phyloP scores from a whole-genome alignment of 2,329 filamentous ascomycete genomes.

The Penicillium fuscoglaucum region DNA sequence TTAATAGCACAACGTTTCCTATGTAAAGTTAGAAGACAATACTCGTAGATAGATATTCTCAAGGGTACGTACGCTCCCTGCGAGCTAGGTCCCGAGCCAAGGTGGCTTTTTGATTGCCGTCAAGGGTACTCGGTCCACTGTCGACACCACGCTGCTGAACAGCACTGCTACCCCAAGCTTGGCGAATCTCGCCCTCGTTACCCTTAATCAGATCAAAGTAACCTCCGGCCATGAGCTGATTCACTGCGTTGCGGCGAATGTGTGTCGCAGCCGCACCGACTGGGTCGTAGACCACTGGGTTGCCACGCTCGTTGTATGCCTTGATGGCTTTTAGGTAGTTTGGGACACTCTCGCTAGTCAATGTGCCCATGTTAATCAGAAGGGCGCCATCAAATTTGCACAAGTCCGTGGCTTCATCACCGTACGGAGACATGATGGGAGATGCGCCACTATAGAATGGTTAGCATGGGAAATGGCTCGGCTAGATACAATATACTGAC shows the following conservation, averaged over 20 bases:
- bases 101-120: slow-evolving; percentile 56
- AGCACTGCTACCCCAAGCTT: slow-evolving; percentile 61
- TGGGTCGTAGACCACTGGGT: slow-evolving; percentile 81
- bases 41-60: not conserved
- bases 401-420: slow-evolving; percentile 78
- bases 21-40: not conserved
- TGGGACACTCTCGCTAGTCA: slow-evolving; percentile 69
- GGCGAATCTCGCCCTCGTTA: slow-evolving; percentile 83
- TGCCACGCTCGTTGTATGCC: slow-evolving; percentile 76
- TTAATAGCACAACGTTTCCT: slow-evolving; percentile 74
- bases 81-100: slow-evolving; percentile 68
- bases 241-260: slow-evolving; percentile 69
- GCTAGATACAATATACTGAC: slow-evolving; percentile 28
- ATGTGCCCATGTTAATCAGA: slow-evolving; percentile 93
- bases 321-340: slow-evolving; percentile 72
- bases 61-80: slow-evolving; percentile 53
- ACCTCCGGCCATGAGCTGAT: slow-evolving; percentile 68
- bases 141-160: slow-evolving; percentile 82
- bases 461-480: slow-evolving; percentile 17
- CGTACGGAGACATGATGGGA: slow-evolving; percentile 92
- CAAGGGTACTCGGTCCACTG: slow-evolving; percentile 60
- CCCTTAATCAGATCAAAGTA: slow-evolving; percentile 90
- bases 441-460: slow-evolving; percentile 63
- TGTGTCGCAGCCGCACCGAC: slow-evolving; percentile 84
- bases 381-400: slow-evolving; percentile 73